These are phyloP conservation scores for Podospora appendiculata DNA, from an alignment of 495 filamentous ascomycete species.

Conservation along the genomic window DNA sequence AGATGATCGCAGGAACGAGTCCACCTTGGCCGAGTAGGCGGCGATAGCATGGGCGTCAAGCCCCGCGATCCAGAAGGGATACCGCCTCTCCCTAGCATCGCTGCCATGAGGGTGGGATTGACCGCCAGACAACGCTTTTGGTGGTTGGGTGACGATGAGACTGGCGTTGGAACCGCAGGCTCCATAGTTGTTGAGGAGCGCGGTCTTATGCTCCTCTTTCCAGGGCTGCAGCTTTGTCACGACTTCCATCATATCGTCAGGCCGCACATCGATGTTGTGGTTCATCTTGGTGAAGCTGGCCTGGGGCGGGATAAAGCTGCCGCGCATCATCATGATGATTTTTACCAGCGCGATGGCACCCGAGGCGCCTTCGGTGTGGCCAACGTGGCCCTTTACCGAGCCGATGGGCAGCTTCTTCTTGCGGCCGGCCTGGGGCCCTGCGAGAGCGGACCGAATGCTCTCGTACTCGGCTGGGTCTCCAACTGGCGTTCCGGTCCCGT, in stretches of 20 bases:
- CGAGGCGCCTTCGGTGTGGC: slow-evolving; percentile 10
- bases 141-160: not conserved
- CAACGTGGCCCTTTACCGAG: too few species aligned
- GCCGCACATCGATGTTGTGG: slow-evolving; percentile 28
- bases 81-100: slow-evolving; percentile 13
- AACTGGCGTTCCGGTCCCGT: slow-evolving; percentile 17
- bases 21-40: not conserved
- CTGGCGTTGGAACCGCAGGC: slow-evolving; percentile 21
- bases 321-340: not conserved
- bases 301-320: not conserved
- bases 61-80: not conserved
- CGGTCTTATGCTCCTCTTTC: too few species aligned
- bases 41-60: slow-evolving; percentile 2
- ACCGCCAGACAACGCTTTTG: not conserved
- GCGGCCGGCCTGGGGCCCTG: too few species aligned
- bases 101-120: too few species aligned
- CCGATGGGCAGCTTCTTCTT: too few species aligned
- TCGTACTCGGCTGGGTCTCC: slow-evolving; percentile 8
- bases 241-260: slow-evolving; percentile 29
- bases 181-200: slow-evolving; percentile 22
- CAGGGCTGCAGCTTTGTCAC: slow-evolving; percentile 12
- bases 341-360: slow-evolving; percentile 37
- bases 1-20: not conserved
- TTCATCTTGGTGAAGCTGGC: slow-evolving; percentile 22
- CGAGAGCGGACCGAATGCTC: slow-evolving; percentile 28